A percentile compares a stretch with the other conserved stretches of the same genome.
Evolutionary conservation across 768 basidiomycete genomes (phyloP).

Genomic region (Gymnopilus dilepis): DNA sequence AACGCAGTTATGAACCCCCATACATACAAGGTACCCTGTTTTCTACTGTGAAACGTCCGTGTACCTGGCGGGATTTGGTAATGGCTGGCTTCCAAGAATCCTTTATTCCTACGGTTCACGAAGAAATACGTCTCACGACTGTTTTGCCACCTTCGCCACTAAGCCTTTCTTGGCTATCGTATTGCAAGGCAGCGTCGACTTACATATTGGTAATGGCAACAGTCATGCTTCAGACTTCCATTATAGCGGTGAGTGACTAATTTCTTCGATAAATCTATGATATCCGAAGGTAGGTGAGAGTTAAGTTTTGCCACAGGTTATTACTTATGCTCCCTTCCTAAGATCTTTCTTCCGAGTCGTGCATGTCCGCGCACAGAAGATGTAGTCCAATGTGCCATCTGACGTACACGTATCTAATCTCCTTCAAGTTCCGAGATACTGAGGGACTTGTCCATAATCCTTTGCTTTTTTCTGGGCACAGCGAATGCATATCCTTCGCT

Average conservation of each 20-base stretch:
- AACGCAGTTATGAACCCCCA: too few relatives aligned
- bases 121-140: neutral
- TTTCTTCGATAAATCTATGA: neutral
- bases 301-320: slow-evolving; percentile 5
- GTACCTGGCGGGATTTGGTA: too few relatives aligned
- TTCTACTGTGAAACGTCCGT: too few relatives aligned
- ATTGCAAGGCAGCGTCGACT: neutral
- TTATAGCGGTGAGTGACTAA: slow-evolving; percentile 2
- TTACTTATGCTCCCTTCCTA: neutral
- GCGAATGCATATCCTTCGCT: too few relatives aligned
- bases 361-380: neutral
- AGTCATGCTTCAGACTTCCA: too few relatives aligned
- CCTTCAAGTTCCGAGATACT: too few relatives aligned
- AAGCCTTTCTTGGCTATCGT: neutral
- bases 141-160: neutral
- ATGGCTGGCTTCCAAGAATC: too few relatives aligned
- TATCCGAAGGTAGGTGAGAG: slow-evolving; percentile 1
- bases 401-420: neutral
- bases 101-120: too few relatives aligned
- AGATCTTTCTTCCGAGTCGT: neutral
- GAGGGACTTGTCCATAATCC: too few relatives aligned
- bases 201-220: too few relatives aligned
- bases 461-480: too few relatives aligned
- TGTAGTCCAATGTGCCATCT: neutral
- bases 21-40: too few relatives aligned